Percentiles rank a stretch among this genome's conserved stretches.
Conservation (phyloP, 768 basidiomycete genomes). For the Suillus spraguei region DNA sequence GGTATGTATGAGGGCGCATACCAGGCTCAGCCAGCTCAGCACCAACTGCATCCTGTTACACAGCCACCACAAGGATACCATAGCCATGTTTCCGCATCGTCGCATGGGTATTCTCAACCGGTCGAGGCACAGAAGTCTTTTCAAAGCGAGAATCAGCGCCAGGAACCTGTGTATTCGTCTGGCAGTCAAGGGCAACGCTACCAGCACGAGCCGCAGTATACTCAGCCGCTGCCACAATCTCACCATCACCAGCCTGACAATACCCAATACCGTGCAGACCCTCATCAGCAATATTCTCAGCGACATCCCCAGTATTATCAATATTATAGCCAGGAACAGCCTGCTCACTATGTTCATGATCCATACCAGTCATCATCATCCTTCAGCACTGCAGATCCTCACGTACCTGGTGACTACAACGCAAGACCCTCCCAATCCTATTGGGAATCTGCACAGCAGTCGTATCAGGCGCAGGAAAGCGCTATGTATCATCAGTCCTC, state of each 20-base stretch:
- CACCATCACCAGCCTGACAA: constrained; percentile 19
- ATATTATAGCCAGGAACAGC: constrained; percentile 15
- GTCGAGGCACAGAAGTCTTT: background rate
- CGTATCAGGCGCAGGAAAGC: constrained; percentile 10
- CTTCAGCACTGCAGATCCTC: constrained; percentile 7
- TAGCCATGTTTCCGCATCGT: background rate
- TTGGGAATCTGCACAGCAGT: constrained; percentile 17
- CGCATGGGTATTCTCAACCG: background rate
- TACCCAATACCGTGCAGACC: constrained; percentile 16
- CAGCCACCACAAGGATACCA: constrained; percentile 20
- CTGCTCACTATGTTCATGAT: constrained; percentile 10
- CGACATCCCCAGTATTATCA: constrained; percentile 17
- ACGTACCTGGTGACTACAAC: constrained; percentile 6
- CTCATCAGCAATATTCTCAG: constrained; percentile 18
- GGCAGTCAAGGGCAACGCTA: constrained; percentile 17
- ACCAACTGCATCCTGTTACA: constrained; percentile 27
- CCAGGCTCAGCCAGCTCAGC: constrained; percentile 21
- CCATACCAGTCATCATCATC: constrained; percentile 11
- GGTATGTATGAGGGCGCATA: background rate
- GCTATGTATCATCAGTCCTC: constrained; percentile 13
- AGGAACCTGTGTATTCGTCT: background rate
- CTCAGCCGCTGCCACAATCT: constrained; percentile 15
- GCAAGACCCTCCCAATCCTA: constrained; percentile 11
- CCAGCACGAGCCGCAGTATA: constrained; percentile 20
- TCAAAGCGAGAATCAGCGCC: constrained; percentile 1